Evolutionary conservation across 345 rosid genomes (phyloP).

Genomic region (Rhodomyrtus tomentosa): DNA sequence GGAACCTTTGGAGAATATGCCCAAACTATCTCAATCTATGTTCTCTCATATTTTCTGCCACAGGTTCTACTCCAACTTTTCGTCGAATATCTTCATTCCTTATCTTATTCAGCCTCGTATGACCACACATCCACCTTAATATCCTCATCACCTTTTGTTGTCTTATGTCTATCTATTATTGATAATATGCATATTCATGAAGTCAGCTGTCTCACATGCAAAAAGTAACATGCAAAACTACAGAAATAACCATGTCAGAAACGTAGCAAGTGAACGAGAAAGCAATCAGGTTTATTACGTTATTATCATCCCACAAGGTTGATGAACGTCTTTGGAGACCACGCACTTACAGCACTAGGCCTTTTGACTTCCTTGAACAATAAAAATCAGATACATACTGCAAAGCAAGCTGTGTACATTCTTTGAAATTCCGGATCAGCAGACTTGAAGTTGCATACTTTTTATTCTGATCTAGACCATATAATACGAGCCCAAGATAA

Average conservation of each 20-base stretch:
- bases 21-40: no score
- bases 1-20: no score
- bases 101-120: no score
- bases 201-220: neutral
- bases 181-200: neutral
- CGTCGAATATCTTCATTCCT: no score
- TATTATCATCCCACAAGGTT: neutral
- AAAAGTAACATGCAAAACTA: neutral
- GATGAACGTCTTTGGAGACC: neutral
- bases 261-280: neutral
- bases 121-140: no score
- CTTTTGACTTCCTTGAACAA: neutral
- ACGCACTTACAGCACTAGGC: neutral
- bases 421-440: neutral
- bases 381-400: neutral
- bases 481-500: neutral
- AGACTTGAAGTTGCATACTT: neutral
- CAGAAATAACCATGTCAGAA: neutral
- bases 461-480: neutral
- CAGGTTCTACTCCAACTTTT: no score
- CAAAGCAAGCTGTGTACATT: neutral
- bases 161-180: neutral
- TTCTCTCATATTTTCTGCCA: no score
- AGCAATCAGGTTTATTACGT: neutral
- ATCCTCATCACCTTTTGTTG: neutral